Percentiles rank a stretch among this genome's conserved stretches.
Evolutionary conservation across 2,329 filamentous ascomycete species (phyloP).

Genomic region (Beauveria bassiana): DNA sequence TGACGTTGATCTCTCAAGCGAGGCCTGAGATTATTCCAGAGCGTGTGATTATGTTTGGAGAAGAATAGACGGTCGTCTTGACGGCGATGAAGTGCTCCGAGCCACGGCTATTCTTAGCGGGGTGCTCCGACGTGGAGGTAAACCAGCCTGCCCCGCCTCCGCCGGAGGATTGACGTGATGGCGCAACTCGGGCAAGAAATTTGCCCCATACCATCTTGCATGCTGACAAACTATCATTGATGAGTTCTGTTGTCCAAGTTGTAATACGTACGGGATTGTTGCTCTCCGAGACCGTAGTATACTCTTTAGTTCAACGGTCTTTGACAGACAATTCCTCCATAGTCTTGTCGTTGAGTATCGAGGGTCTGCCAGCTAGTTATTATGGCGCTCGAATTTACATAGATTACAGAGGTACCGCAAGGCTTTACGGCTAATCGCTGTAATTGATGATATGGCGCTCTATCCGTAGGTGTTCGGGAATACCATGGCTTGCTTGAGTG

Average conservation of each 20-base stretch:
- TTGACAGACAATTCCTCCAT: no score
- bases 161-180: neutral
- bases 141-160: conserved; percentile 5
- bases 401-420: no score
- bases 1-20: neutral
- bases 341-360: no score
- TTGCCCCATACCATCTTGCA: neutral
- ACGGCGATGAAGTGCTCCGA: neutral
- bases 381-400: no score
- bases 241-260: no score
- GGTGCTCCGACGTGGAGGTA: neutral
- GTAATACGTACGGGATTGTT: no score
- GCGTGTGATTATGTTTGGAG: neutral
- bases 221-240: neutral
- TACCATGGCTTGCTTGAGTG: no score
- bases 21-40: neutral
- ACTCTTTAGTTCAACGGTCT: neutral
- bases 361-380: no score
- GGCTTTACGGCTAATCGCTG: no score
- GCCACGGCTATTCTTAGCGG: neutral
- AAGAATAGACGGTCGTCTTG: neutral
- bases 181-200: neutral
- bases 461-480: no score
- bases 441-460: no score
- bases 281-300: no score